Conservation (phyloP, 148 eudicot species). For the Diospyros lotus region DNA sequence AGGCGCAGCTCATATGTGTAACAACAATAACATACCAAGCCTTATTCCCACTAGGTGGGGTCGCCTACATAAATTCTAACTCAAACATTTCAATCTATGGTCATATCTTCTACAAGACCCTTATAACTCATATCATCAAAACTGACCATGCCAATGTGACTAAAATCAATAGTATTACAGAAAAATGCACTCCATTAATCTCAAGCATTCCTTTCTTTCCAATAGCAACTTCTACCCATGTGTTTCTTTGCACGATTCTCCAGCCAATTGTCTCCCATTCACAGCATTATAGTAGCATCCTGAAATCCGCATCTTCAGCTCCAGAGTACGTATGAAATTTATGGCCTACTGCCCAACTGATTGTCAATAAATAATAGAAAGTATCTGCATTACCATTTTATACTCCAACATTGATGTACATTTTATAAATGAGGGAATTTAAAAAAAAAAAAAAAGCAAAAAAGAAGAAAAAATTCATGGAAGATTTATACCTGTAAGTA, state of each 20-base stretch:
- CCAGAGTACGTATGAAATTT: background rate
- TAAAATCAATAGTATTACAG: background rate
- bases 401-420: background rate
- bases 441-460: too few species aligned
- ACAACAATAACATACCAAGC: too few species aligned
- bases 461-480: too few species aligned
- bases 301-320: too few species aligned
- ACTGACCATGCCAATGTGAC: slow-evolving; percentile 2
- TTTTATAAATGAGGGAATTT: background rate
- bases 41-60: too few species aligned
- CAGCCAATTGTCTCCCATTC: background rate
- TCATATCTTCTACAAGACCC: too few species aligned
- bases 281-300: background rate
- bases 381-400: background rate
- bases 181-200: background rate
- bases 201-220: background rate
- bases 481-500: background rate
- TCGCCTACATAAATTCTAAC: too few species aligned
- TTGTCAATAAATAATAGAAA: background rate
- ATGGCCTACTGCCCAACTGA: background rate
- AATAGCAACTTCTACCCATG: background rate
- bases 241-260: background rate
- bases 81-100: too few species aligned
- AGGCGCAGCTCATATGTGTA: too few species aligned
- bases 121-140: too few species aligned